phyloP scores from a whole-genome alignment of 306 rosid species.

The Glycine tomentella region DNA sequence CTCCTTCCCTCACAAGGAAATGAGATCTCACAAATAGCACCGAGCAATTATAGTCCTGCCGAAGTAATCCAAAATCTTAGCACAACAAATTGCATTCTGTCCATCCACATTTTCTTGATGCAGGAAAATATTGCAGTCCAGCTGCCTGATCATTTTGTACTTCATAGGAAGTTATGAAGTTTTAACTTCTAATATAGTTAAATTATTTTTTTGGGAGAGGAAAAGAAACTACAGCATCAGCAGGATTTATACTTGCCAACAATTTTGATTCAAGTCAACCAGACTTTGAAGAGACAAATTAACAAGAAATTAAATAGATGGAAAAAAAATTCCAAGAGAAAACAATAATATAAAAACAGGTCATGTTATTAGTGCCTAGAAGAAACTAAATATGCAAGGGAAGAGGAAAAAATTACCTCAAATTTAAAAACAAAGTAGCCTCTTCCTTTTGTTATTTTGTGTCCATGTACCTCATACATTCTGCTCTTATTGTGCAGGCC shows the following conservation, averaged over 20 bases:
- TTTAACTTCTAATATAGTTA: slow-evolving; percentile 21
- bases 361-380: not conserved
- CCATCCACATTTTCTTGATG: slow-evolving; percentile 32
- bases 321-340: not conserved
- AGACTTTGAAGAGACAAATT: slow-evolving; percentile 33
- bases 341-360: slow-evolving; percentile 5
- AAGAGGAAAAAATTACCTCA: slow-evolving; percentile 55
- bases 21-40: slow-evolving; percentile 96
- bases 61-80: slow-evolving; percentile 56
- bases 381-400: slow-evolving; percentile 21
- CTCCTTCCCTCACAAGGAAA: slow-evolving; percentile 92
- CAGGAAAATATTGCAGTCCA: slow-evolving; percentile 34
- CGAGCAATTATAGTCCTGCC: slow-evolving; percentile 81
- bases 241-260: slow-evolving; percentile 11
- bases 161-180: slow-evolving; percentile 2
- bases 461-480: slow-evolving; percentile 84
- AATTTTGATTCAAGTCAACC: slow-evolving; percentile 21
- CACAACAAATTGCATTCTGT: slow-evolving; percentile 34
- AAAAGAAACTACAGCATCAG: slow-evolving; percentile 15
- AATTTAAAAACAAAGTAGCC: slow-evolving; percentile 86
- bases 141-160: slow-evolving; percentile 34
- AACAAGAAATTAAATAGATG: not conserved
- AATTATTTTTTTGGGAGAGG: slow-evolving; percentile 17
- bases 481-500: slow-evolving; percentile 83
- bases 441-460: slow-evolving; percentile 90